A percentile compares a stretch with the other conserved stretches of the same genome.
Evolutionary conservation across 768 basidiomycete genomes (phyloP).

Genomic region (Tricholomella constricta): DNA sequence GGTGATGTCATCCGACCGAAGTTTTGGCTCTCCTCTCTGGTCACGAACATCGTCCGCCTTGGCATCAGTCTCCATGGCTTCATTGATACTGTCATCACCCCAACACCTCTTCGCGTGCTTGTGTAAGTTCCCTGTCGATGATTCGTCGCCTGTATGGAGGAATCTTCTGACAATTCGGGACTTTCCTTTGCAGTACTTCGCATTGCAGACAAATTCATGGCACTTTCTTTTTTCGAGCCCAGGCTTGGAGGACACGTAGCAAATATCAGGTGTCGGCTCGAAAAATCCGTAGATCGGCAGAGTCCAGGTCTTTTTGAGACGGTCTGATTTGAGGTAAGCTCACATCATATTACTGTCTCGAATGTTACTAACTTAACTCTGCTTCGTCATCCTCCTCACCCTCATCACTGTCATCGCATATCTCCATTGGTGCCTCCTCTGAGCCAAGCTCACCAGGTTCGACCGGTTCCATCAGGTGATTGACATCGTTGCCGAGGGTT

Average conservation of each 20-base stretch:
- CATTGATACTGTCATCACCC: constrained; percentile 24
- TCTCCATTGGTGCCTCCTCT: neutral
- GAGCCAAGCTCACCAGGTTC: neutral
- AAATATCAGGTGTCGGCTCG: neutral
- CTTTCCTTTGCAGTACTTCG: constrained; percentile 9
- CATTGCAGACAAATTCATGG: constrained; percentile 9
- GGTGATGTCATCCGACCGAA: constrained; percentile 20
- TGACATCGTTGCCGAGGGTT: neutral
- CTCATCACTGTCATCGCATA: neutral
- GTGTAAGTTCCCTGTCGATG: constrained; percentile 23
- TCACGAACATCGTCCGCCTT: neutral
- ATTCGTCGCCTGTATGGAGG: constrained; percentile 10
- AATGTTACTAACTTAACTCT: neutral
- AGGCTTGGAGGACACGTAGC: neutral
- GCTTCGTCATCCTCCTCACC: neutral
- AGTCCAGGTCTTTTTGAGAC: constrained; percentile 2
- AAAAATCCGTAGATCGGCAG: constrained; percentile 12
- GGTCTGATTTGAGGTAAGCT: neutral
- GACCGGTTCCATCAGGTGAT: neutral
- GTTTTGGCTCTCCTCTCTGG: neutral
- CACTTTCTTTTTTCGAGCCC: neutral
- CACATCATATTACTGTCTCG: neutral
- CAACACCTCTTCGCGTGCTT: constrained; percentile 31
- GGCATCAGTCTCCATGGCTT: neutral
- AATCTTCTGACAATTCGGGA: constrained; percentile 1